phyloP scores from a whole-genome alignment of 2,329 filamentous ascomycete species.

The Pseudopyrenochaeta lycopersici region DNA sequence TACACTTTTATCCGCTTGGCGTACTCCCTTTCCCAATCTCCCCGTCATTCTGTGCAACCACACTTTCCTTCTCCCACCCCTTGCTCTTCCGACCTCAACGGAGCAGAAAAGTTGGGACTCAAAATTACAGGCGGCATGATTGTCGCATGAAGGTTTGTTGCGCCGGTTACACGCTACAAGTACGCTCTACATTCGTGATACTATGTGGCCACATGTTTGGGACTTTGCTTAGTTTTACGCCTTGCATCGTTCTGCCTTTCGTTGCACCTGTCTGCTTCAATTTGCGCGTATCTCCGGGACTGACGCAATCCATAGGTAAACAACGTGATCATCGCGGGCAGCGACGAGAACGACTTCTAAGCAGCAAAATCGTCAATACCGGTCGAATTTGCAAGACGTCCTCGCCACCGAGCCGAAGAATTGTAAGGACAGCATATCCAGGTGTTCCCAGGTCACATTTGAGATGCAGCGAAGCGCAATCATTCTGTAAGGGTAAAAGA shows the following conservation, averaged over 20 bases:
- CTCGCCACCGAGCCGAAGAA: too few relatives aligned
- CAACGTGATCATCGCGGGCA: background rate
- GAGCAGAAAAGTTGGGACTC: slow-evolving; percentile 33
- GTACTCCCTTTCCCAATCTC: slow-evolving; percentile 12
- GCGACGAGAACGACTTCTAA: too few relatives aligned
- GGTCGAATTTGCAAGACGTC: too few relatives aligned
- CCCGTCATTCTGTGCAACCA: slow-evolving; percentile 15
- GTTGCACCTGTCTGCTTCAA: too few relatives aligned
- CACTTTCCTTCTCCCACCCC: slow-evolving; percentile 15
- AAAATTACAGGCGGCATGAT: slow-evolving; percentile 11
- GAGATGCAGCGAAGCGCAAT: too few relatives aligned
- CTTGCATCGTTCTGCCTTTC: background rate
- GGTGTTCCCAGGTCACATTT: too few relatives aligned
- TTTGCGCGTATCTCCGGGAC: too few relatives aligned
- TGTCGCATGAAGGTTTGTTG: slow-evolving; percentile 13
- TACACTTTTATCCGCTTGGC: slow-evolving; percentile 7
- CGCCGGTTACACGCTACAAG: slow-evolving; percentile 31
- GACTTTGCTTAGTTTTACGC: background rate
- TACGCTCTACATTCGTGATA: slow-evolving; percentile 13
- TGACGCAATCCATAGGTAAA: background rate
- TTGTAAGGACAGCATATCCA: too few relatives aligned
- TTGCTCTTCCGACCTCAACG: slow-evolving; percentile 15
- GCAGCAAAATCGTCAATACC: too few relatives aligned
- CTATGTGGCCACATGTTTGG: slow-evolving; percentile 8
- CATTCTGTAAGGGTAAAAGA: too few relatives aligned